Conservation (phyloP, 768 basidiomycete genomes). For the Mycena metata region DNA sequence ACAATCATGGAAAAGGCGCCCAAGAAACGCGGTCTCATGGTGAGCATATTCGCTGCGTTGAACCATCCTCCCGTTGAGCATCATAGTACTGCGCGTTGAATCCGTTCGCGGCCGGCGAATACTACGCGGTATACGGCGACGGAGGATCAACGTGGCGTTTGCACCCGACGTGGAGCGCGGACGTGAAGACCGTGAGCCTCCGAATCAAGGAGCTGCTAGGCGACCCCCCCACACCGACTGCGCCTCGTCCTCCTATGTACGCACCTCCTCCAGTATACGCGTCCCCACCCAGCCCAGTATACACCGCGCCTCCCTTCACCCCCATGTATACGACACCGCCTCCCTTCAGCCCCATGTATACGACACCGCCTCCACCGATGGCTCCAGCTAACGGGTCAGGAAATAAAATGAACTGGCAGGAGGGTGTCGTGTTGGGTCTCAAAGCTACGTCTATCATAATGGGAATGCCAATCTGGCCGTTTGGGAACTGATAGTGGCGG, state of each 20-base stretch:
- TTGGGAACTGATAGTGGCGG: conserved; percentile 12
- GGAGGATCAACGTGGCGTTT: conserved; percentile 2
- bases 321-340: not conserved
- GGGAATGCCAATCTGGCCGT: conserved; percentile 10
- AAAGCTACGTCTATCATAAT: conserved; percentile 16
- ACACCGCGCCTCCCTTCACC: conserved; percentile 4
- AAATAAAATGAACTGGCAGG: conserved; percentile 3
- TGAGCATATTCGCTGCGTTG: conserved; percentile 12
- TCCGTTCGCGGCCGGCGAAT: conserved; percentile 5
- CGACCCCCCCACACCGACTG: conserved; percentile 7
- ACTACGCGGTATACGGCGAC: conserved; percentile 13
- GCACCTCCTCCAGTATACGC: not conserved
- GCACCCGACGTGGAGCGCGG: conserved; percentile 3
- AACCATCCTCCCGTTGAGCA: conserved; percentile 7
- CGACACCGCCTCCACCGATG: not conserved
- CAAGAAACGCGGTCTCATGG: conserved; percentile 22
- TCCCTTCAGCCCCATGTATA: conserved; percentile 1
- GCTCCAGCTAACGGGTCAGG: conserved; percentile 9
- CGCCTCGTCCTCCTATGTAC: conserved; percentile 2
- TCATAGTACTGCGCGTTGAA: conserved; percentile 11
- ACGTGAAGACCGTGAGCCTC: conserved; percentile 4
- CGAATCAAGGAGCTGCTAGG: conserved; percentile 12
- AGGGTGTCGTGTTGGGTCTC: conserved; percentile 12
- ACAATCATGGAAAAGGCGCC: conserved; percentile 19
- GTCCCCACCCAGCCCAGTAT: conserved; percentile 8